phyloP scores from a whole-genome alignment of 1,139 yeast species.

The Blastobotrys proliferans region DNA sequence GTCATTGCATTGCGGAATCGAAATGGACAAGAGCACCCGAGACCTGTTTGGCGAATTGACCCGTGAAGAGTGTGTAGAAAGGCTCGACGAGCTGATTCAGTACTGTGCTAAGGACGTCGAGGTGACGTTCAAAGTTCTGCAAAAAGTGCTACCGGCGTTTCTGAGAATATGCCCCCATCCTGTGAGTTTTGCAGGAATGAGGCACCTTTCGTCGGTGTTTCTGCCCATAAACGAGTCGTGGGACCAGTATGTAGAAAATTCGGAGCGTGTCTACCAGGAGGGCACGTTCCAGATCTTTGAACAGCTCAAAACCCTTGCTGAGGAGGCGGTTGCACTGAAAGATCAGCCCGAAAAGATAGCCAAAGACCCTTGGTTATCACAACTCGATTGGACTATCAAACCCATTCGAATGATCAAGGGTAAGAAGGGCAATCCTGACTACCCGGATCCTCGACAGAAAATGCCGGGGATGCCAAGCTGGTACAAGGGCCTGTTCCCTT shows the following conservation, averaged over 20 bases:
- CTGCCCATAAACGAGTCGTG: slow-evolving; percentile 76
- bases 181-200: slow-evolving; percentile 84
- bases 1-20: slow-evolving; percentile 67
- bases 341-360: slow-evolving; percentile 33
- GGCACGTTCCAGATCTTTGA: slow-evolving; percentile 54
- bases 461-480: slow-evolving; percentile 92
- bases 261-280: slow-evolving; percentile 65
- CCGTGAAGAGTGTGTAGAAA: slow-evolving; percentile 49
- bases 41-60: slow-evolving; percentile 58
- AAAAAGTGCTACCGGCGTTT: slow-evolving; percentile 67
- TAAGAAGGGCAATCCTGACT: slow-evolving; percentile 47
- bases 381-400: slow-evolving; percentile 78
- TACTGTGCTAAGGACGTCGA: slow-evolving; percentile 87
- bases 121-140: slow-evolving; percentile 68
- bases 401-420: slow-evolving; percentile 55
- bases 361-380: slow-evolving; percentile 83
- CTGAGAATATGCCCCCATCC: slow-evolving; percentile 80
- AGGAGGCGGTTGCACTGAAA: slow-evolving; percentile 48
- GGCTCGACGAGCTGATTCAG: slow-evolving; percentile 57
- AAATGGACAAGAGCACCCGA: slow-evolving; percentile 63
- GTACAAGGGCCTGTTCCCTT: slow-evolving; percentile 72
- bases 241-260: slow-evolving; percentile 62
- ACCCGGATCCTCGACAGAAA: slow-evolving; percentile 59
- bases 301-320: slow-evolving; percentile 58
- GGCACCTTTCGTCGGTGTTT: slow-evolving; percentile 70